Evolutionary conservation across 2,329 filamentous ascomycete species (phyloP).

Genomic region (Penicillium verrucosum): DNA sequence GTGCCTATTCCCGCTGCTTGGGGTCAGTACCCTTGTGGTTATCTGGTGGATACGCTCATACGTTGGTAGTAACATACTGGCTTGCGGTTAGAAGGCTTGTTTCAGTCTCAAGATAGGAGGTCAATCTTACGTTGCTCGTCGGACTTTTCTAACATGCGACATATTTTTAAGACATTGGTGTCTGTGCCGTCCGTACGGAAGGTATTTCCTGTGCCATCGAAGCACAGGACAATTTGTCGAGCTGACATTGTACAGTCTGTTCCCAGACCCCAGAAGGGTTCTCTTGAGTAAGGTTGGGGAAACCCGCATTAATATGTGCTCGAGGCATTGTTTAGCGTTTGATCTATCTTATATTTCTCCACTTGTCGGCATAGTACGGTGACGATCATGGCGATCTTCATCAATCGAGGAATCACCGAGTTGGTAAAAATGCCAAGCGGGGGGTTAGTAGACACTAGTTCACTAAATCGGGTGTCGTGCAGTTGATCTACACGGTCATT

Average conservation of each 20-base stretch:
- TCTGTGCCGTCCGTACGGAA: constrained; percentile 39
- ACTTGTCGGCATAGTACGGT: neutral
- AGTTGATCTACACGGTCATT: neutral
- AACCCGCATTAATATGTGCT: neutral
- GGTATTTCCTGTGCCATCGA: constrained; percentile 43
- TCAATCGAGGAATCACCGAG: neutral
- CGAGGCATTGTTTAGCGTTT: neutral
- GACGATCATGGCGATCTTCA: constrained; percentile 3
- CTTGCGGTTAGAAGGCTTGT: neutral
- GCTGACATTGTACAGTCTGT: neutral
- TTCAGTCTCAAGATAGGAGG: no score
- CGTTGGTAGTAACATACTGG: constrained; percentile 31
- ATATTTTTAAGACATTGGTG: constrained; percentile 45
- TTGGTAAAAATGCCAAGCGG: neutral
- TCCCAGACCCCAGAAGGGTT: neutral
- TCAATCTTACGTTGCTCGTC: constrained; percentile 22
- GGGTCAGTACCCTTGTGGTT: neutral
- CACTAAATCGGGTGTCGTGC: neutral
- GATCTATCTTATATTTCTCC: neutral
- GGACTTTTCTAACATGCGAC: constrained; percentile 37
- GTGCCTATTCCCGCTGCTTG: constrained; percentile 34
- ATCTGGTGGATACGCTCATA: neutral
- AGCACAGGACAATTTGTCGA: constrained; percentile 28
- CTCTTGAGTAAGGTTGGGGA: neutral
- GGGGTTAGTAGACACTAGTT: neutral